Conservation (phyloP, 2,329 filamentous ascomycete genomes). For the Fusarium robinianum region DNA sequence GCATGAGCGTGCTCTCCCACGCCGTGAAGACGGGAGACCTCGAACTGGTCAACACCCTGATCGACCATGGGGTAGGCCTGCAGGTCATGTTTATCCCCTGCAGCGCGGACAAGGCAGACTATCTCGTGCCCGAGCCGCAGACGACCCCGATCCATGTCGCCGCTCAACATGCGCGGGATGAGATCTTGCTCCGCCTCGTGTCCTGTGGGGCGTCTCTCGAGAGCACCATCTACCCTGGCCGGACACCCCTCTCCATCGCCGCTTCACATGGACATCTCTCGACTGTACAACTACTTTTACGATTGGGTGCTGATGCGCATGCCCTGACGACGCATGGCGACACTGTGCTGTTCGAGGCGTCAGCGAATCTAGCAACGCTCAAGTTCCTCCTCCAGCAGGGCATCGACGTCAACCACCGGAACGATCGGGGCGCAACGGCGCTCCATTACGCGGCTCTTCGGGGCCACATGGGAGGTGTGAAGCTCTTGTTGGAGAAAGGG, state of each 20-base stretch:
- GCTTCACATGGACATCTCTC: slow-evolving; percentile 36
- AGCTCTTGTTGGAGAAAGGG: slow-evolving; percentile 32
- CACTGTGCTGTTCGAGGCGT: slow-evolving; percentile 35
- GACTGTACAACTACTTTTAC: slow-evolving; percentile 34
- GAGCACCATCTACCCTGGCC: slow-evolving; percentile 36
- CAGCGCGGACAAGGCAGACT: slow-evolving; percentile 21
- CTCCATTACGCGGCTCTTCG: slow-evolving; percentile 36
- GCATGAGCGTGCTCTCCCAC: slow-evolving; percentile 38
- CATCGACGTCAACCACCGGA: slow-evolving; percentile 35
- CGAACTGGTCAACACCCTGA: slow-evolving; percentile 29
- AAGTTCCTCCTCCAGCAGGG: slow-evolving; percentile 34
- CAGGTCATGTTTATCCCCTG: slow-evolving; percentile 10
- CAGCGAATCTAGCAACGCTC: slow-evolving; percentile 33
- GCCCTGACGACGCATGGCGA: slow-evolving; percentile 35
- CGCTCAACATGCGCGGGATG: slow-evolving; percentile 35
- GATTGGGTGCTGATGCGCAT: slow-evolving; percentile 31
- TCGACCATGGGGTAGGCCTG: slow-evolving; percentile 32
- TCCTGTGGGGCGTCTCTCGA: slow-evolving; percentile 33
- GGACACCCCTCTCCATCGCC: slow-evolving; percentile 33
- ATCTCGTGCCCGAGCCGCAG: slow-evolving; percentile 34
- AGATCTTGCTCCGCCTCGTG: slow-evolving; percentile 33
- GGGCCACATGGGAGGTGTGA: slow-evolving; percentile 31
- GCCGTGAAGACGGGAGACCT: slow-evolving; percentile 35
- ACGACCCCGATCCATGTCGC: slow-evolving; percentile 35
- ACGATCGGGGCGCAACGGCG: slow-evolving; percentile 36